phyloP scores from a whole-genome alignment of 2,329 filamentous ascomycete genomes.

The Fusarium sp. region DNA sequence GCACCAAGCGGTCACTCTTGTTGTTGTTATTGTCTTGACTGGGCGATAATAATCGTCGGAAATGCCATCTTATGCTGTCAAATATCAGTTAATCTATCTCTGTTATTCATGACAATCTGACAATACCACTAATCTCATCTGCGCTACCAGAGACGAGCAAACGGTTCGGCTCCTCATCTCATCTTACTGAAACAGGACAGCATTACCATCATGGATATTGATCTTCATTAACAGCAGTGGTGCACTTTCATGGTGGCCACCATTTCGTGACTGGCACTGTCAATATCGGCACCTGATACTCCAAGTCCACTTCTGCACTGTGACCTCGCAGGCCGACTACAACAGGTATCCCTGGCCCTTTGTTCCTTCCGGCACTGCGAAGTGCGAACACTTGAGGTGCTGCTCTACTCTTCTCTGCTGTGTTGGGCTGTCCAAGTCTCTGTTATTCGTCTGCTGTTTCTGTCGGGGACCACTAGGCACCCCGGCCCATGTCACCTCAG shows the following conservation, averaged over 20 bases:
- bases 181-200: conserved; percentile 41
- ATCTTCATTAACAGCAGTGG: conserved; percentile 37
- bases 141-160: conserved; percentile 5
- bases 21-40: conserved; percentile 25
- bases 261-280: conserved; percentile 35
- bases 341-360: conserved; percentile 24
- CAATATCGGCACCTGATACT: conserved; percentile 34
- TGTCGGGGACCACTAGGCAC: conserved; percentile 23
- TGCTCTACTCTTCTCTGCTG: conserved; percentile 18
- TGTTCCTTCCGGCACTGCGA: conserved; percentile 20
- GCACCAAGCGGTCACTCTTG: conserved; percentile 25
- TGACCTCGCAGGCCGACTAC: conserved; percentile 26
- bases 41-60: conserved; percentile 21
- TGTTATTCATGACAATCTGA: conserved; percentile 21
- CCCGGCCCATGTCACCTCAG: conserved; percentile 38
- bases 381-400: conserved; percentile 33
- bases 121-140: conserved; percentile 2
- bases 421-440: conserved; percentile 17
- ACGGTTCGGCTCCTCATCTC: conserved; percentile 23
- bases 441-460: conserved; percentile 47
- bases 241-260: conserved; percentile 39
- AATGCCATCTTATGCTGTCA: conserved; percentile 29
- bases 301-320: conserved; percentile 34
- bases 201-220: conserved; percentile 38
- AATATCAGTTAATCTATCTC: conserved; percentile 26